Percentiles rank a stretch among this genome's conserved stretches.
Evolutionary conservation across 2,329 filamentous ascomycete species (phyloP).

Genomic region (Trichoderma asperellum): DNA sequence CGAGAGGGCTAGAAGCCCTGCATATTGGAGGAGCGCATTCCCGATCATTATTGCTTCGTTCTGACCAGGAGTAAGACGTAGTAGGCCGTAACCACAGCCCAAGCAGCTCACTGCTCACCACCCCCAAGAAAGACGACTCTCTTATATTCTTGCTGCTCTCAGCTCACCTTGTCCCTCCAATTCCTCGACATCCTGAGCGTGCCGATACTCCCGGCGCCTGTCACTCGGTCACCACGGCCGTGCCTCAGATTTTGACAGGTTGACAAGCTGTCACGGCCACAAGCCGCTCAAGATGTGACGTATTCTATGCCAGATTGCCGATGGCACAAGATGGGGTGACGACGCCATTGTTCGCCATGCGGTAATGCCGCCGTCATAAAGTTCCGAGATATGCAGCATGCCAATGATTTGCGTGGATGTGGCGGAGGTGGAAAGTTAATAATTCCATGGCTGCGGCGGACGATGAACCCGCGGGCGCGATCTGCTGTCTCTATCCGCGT

Average conservation of each 20-base stretch:
- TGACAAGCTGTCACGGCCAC: neutral
- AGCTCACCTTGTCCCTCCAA: neutral
- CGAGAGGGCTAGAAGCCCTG: conserved; percentile 10
- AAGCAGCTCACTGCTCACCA: neutral
- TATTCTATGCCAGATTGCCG: neutral
- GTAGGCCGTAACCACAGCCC: neutral
- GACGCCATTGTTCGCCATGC: conserved; percentile 12
- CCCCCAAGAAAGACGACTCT: neutral
- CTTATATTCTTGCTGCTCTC: neutral
- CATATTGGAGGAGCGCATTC: neutral
- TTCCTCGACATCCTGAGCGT: neutral
- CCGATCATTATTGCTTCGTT: neutral
- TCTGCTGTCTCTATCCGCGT: neutral
- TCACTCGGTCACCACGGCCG: neutral
- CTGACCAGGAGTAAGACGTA: neutral
- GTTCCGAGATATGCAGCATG: conserved; percentile 9
- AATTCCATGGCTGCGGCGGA: neutral
- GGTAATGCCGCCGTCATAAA: conserved; percentile 17
- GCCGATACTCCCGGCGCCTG: conserved; percentile 12
- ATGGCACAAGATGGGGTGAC: neutral
- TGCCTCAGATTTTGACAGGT: neutral
- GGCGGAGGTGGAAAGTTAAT: conserved; percentile 23
- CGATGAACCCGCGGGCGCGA: neutral
- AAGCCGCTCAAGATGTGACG: neutral
- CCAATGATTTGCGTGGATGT: conserved; percentile 8